A percentile compares a stretch with the other conserved stretches of the same genome.
These are phyloP conservation scores for Lipomyces oligophaga DNA, from an alignment of 805 yeast genomes.

Conservation along the genomic window DNA sequence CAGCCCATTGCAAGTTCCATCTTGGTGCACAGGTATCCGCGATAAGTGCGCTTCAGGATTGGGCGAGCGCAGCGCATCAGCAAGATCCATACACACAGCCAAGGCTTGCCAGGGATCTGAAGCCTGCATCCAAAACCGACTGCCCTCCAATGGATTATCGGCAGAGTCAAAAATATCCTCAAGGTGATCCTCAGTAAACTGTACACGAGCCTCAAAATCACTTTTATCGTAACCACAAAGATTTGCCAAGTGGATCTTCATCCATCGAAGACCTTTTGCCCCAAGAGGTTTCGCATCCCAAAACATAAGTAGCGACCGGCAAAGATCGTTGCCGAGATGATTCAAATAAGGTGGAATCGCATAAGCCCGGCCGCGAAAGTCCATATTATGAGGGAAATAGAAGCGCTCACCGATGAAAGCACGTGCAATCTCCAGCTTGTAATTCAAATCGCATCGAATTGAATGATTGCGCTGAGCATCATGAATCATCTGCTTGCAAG, in stretches of 20 bases:
- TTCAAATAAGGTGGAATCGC: slow-evolving; percentile 62
- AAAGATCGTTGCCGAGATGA: slow-evolving; percentile 59
- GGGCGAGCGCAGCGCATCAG: slow-evolving; percentile 46
- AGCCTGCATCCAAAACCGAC: slow-evolving; percentile 55
- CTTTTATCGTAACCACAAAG: slow-evolving; percentile 55
- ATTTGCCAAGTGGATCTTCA: slow-evolving; percentile 60
- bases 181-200: slow-evolving; percentile 48
- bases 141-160: slow-evolving; percentile 45
- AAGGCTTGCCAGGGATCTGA: slow-evolving; percentile 64
- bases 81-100: slow-evolving; percentile 53
- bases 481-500: slow-evolving; percentile 54
- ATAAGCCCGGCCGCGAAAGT: slow-evolving; percentile 63
- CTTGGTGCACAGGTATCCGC: slow-evolving; percentile 59
- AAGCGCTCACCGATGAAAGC: slow-evolving; percentile 69
- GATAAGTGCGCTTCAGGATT: slow-evolving; percentile 51
- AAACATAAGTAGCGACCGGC: slow-evolving; percentile 54
- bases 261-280: slow-evolving; percentile 52
- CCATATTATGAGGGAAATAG: slow-evolving; percentile 61
- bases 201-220: slow-evolving; percentile 49
- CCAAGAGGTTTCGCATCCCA: slow-evolving; percentile 60
- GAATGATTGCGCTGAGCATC: slow-evolving; percentile 70
- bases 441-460: slow-evolving; percentile 88
- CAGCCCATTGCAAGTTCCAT: slow-evolving; percentile 65
- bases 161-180: slow-evolving; percentile 47
- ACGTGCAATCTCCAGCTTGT: slow-evolving; percentile 90